These are phyloP conservation scores for Truncatella angustata DNA, from an alignment of 2,329 filamentous ascomycete genomes.

Conservation along the genomic window DNA sequence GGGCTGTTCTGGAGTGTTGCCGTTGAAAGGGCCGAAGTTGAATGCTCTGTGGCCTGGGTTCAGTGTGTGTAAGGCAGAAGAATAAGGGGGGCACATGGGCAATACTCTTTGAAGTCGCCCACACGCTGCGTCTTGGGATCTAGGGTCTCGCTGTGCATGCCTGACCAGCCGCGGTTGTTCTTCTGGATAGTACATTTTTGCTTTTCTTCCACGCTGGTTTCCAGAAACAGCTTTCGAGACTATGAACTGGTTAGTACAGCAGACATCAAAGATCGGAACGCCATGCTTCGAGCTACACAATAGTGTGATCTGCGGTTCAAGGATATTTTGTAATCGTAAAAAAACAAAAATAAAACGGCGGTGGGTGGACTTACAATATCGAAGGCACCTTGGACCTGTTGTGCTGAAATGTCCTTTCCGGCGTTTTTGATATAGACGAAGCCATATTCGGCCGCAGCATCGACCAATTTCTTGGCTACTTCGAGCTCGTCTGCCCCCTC, in stretches of 20 bases:
- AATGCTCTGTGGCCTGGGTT: conserved; percentile 43
- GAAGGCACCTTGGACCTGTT: conserved; percentile 71
- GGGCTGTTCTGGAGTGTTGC: conserved; percentile 71
- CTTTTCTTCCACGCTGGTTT: conserved; percentile 69
- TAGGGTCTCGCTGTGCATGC: conserved; percentile 83
- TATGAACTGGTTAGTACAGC: conserved; percentile 30
- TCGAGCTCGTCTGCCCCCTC: conserved; percentile 49
- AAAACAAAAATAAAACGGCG: neutral
- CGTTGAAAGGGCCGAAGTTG: conserved; percentile 79
- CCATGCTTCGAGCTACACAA: no score
- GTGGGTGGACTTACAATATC: conserved; percentile 54
- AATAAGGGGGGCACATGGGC: neutral
- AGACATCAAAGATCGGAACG: no score
- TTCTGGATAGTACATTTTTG: conserved; percentile 70
- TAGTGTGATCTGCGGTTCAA: no score
- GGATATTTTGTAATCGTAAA: neutral
- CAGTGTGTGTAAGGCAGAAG: neutral
- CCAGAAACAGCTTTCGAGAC: conserved; percentile 70
- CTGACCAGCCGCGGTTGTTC: conserved; percentile 85
- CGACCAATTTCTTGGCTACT: conserved; percentile 68
- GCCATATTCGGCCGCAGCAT: conserved; percentile 78
- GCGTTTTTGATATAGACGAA: conserved; percentile 87
- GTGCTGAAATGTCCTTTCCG: conserved; percentile 63
- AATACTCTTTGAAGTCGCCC: conserved; percentile 85
- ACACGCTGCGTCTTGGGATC: conserved; percentile 81